Evolutionary conservation across 169 alveolate species (phyloP), one percentile per base, ranked within the genome.

Genomic region (Eimeria brunetti): DNA sequence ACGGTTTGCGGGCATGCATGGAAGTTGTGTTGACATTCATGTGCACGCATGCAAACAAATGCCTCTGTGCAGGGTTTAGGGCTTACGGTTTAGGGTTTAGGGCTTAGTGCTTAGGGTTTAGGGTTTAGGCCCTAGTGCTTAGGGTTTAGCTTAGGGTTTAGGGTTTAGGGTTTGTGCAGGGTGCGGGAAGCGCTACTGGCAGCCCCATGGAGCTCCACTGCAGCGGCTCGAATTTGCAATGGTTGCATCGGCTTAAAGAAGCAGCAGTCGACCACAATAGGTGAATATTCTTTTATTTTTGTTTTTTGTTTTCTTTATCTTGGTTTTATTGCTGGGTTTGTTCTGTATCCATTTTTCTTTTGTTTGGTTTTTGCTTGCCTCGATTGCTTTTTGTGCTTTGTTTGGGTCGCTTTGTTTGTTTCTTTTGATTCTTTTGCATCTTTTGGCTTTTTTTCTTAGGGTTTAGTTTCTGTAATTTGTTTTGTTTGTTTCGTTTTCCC

Each of bases 171-270:
- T 16, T 24, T 36, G 8, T 71, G 36, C 38, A 83, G 90, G 90
- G 90, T 5, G 12, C 75, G 20, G 90, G 53, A 1, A 53, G 90
- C 64, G 27, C 9, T 38, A 83, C 90, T n/a, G 53, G 53, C 36
- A 53, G 76, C 56, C 56, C 76, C 30, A 38, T 75, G 71, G 98
- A 97, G 89, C 89, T 97, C 36, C 98, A 95, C 89, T 97, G 98
- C 83, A 98, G 97, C 91, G 98, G 98, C 30, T 96, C 97, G n/a
- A 80, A 95, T 58, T 58, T 95, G 27, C 78, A 46, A 20, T 86
- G 96, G 96, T 44, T 86, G 44, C 96, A 94, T 49, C 75, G 67
- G n/a, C 41, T 94, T 53, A 94, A 88, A 88, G 96, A 80, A 44
- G 62, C 51, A 24, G 90, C 94, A 20, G 83, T 94, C 1, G 96